phyloP scores from a whole-genome alignment of 2,329 filamentous ascomycete genomes.

The Remersonia thermophila region DNA sequence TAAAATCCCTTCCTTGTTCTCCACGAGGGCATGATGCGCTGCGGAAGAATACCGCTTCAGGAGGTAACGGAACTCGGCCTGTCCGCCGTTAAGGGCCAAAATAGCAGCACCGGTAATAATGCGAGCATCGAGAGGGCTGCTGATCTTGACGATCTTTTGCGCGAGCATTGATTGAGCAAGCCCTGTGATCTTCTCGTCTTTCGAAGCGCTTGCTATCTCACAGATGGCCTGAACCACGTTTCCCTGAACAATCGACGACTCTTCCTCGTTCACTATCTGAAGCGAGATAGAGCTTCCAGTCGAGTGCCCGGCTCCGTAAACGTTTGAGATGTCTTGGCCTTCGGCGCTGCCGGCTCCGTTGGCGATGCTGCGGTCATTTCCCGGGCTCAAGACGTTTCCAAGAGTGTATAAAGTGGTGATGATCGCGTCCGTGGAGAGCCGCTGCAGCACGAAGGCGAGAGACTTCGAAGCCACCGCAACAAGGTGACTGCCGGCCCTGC shows the following conservation, averaged over 20 bases:
- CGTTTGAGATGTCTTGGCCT: slow-evolving; percentile 26
- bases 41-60: slow-evolving; percentile 73
- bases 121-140: slow-evolving; percentile 63
- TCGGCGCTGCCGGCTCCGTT: slow-evolving; percentile 39
- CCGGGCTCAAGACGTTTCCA: slow-evolving; percentile 85
- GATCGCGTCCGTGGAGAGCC: slow-evolving; percentile 80
- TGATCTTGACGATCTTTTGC: slow-evolving; percentile 89
- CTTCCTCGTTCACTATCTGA: slow-evolving; percentile 61
- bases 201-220: slow-evolving; percentile 67
- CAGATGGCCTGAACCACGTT: slow-evolving; percentile 95
- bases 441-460: slow-evolving; percentile 66
- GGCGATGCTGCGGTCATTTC: slow-evolving; percentile 39
- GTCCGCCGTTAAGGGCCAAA: slow-evolving; percentile 64
- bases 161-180: slow-evolving; percentile 89
- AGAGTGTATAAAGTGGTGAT: slow-evolving; percentile 93
- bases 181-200: slow-evolving; percentile 85
- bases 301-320: slow-evolving; percentile 45
- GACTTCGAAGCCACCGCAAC: slow-evolving; percentile 72
- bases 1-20: slow-evolving; percentile 54
- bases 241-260: slow-evolving; percentile 62
- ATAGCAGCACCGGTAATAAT: slow-evolving; percentile 75
- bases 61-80: slow-evolving; percentile 72
- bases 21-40: slow-evolving; percentile 58
- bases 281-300: slow-evolving; percentile 72
- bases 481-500: slow-evolving; percentile 54